phyloP scores from a whole-genome alignment of 2,329 filamentous ascomycete genomes.

The Lecanicillium sp. region DNA sequence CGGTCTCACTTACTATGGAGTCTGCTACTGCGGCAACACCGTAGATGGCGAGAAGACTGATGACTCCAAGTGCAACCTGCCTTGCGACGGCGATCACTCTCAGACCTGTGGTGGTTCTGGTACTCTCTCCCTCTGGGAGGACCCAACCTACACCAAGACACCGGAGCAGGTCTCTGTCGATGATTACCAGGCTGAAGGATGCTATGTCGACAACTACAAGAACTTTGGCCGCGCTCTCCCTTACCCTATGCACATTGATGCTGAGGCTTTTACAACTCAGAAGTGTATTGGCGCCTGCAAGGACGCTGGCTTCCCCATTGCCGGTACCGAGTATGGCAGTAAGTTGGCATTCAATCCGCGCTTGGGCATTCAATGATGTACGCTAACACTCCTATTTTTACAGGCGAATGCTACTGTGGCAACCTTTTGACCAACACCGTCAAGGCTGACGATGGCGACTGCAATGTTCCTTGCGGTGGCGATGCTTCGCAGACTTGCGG shows the following conservation, averaged over 20 bases:
- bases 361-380: neutral
- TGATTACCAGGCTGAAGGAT: constrained; percentile 53
- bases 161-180: constrained; percentile 36
- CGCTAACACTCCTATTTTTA: constrained; percentile 5
- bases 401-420: constrained; percentile 39
- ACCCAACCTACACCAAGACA: constrained; percentile 36
- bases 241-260: constrained; percentile 30
- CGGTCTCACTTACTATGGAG: constrained; percentile 41
- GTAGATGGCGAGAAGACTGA: constrained; percentile 43
- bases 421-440: constrained; percentile 42
- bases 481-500: constrained; percentile 33
- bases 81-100: constrained; percentile 38
- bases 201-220: constrained; percentile 40
- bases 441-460: constrained; percentile 28
- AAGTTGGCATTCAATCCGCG: constrained; percentile 4
- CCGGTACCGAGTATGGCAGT: constrained; percentile 36
- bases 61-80: constrained; percentile 47
- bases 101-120: constrained; percentile 39
- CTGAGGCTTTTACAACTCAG: constrained; percentile 30
- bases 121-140: constrained; percentile 38
- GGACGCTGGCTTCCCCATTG: constrained; percentile 35
- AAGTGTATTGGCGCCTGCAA: constrained; percentile 34
- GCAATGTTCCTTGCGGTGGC: constrained; percentile 44
- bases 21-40: constrained; percentile 45
- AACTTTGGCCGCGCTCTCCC: constrained; percentile 33